These are phyloP conservation scores for Epichloe aotearoae DNA, from an alignment of 2,329 filamentous ascomycete genomes.

Conservation along the genomic window DNA sequence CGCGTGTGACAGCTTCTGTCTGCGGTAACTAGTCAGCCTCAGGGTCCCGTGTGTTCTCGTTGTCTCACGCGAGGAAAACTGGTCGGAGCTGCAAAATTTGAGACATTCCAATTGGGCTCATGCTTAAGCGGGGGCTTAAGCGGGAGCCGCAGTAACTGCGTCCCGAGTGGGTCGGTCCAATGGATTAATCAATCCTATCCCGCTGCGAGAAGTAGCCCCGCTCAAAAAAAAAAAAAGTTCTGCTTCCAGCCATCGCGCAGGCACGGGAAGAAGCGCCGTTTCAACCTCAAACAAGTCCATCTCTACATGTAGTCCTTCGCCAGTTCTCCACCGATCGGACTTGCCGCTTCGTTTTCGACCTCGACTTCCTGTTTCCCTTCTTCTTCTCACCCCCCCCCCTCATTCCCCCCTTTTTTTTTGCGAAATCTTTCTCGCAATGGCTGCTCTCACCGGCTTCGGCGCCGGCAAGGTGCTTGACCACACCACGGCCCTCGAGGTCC, in stretches of 20 bases:
- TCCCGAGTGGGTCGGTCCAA: no score
- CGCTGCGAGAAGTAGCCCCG: no score
- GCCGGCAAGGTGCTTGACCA: conserved; percentile 54
- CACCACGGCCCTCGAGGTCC: conserved; percentile 62
- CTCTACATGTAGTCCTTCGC: conserved; percentile 8
- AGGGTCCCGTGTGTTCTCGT: no score
- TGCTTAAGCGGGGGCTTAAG: no score
- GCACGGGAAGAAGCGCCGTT: conserved; percentile 37
- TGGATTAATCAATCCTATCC: no score
- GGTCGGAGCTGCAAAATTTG: no score
- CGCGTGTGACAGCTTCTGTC: no score
- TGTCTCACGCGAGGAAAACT: no score
- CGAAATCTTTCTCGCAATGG: conserved; percentile 40
- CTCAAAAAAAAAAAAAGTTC: no score
- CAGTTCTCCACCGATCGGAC: conserved; percentile 12
- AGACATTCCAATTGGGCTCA: no score
- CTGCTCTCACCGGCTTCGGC: conserved; percentile 38
- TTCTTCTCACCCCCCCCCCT: conserved; percentile 12
- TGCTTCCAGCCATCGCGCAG: no score
- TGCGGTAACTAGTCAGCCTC: background rate
- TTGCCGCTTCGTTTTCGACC: conserved; percentile 29
- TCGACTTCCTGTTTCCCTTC: conserved; percentile 15
- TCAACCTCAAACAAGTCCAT: conserved; percentile 25
- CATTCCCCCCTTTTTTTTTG: background rate
- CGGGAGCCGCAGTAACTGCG: no score